Percentiles rank a stretch among this genome's conserved stretches.
phyloP scores from a whole-genome alignment of 1,139 yeast genomes.

The Candida smagusa region DNA sequence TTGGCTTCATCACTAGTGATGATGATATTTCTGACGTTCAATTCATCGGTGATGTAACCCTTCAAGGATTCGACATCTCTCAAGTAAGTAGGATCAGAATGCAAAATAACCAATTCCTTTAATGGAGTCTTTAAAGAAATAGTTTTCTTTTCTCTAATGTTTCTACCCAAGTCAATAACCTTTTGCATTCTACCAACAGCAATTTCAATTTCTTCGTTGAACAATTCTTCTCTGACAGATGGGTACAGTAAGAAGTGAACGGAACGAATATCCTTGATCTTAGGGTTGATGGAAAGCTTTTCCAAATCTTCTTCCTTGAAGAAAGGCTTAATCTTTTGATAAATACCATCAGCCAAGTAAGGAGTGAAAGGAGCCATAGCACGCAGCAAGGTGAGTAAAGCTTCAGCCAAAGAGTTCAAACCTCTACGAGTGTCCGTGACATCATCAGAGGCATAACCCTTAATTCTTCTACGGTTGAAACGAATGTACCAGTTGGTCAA shows the following conservation, averaged over 20 bases:
- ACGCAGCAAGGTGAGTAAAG: constrained; percentile 80
- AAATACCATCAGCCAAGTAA: constrained; percentile 86
- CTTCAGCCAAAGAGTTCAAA: constrained; percentile 87
- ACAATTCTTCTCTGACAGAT: constrained; percentile 73
- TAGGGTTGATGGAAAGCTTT: constrained; percentile 37
- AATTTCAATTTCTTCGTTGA: constrained; percentile 72
- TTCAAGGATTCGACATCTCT: constrained; percentile 76
- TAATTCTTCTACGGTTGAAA: constrained; percentile 95
- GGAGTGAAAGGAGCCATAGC: constrained; percentile 99
- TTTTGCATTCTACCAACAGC: constrained; percentile 96
- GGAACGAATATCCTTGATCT: constrained; percentile 61
- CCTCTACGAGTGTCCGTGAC: constrained; percentile 80
- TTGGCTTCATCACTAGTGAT: constrained; percentile 89
- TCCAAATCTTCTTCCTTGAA: constrained; percentile 56
- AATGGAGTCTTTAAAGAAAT: constrained; percentile 95
- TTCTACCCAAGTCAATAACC: constrained; percentile 94
- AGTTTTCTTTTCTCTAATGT: constrained; percentile 91
- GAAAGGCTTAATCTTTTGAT: constrained; percentile 65
- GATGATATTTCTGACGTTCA: constrained; percentile 84
- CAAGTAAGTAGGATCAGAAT: constrained; percentile 71
- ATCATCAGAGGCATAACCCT: constrained; percentile 78
- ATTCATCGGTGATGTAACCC: constrained; percentile 80
- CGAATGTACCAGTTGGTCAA: constrained; percentile 99
- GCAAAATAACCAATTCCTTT: constrained; percentile 81
- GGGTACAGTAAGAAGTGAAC: constrained; percentile 95